These are phyloP conservation scores for Auricularia sp. DNA, from an alignment of 768 basidiomycete genomes.

Conservation along the genomic window DNA sequence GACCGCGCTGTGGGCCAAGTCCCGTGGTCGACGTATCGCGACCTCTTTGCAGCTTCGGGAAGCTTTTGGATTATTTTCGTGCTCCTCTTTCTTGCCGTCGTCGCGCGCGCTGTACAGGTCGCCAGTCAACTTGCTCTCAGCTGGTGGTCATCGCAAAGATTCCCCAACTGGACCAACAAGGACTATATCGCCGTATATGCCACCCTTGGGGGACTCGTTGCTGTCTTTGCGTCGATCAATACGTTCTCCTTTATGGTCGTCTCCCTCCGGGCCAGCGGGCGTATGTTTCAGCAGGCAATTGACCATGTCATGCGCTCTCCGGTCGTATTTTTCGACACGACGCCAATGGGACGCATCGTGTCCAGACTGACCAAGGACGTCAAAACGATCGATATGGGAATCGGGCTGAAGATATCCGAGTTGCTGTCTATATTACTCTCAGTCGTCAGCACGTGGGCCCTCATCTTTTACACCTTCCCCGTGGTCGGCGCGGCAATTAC, in stretches of 20 bases:
- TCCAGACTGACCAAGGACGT: slow-evolving; percentile 48
- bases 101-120: slow-evolving; percentile 44
- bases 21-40: slow-evolving; percentile 35
- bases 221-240: slow-evolving; percentile 18
- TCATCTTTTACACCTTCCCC: slow-evolving; percentile 61
- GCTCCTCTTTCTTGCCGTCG: slow-evolving; percentile 32
- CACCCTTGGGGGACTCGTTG: slow-evolving; percentile 36
- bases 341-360: slow-evolving; percentile 50
- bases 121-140: slow-evolving; percentile 62
- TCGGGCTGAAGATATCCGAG: slow-evolving; percentile 15
- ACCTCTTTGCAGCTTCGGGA: slow-evolving; percentile 39
- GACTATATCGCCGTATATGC: slow-evolving; percentile 57
- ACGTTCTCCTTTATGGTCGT: slow-evolving; percentile 33
- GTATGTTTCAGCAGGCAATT: slow-evolving; percentile 48
- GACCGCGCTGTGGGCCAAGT: slow-evolving; percentile 49
- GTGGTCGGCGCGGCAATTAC: slow-evolving; percentile 53
- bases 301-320: slow-evolving; percentile 49
- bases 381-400: slow-evolving; percentile 22
- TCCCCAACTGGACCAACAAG: slow-evolving; percentile 44
- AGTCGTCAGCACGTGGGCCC: slow-evolving; percentile 42
- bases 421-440: slow-evolving; percentile 31
- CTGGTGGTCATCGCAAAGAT: slow-evolving; percentile 54
- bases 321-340: slow-evolving; percentile 62
- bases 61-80: slow-evolving; percentile 34
- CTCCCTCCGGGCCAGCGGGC: slow-evolving; percentile 24